Base-by-base conservation (phyloP, 2,329 filamentous ascomycete genomes). In the Cercospora sesami region DNA sequence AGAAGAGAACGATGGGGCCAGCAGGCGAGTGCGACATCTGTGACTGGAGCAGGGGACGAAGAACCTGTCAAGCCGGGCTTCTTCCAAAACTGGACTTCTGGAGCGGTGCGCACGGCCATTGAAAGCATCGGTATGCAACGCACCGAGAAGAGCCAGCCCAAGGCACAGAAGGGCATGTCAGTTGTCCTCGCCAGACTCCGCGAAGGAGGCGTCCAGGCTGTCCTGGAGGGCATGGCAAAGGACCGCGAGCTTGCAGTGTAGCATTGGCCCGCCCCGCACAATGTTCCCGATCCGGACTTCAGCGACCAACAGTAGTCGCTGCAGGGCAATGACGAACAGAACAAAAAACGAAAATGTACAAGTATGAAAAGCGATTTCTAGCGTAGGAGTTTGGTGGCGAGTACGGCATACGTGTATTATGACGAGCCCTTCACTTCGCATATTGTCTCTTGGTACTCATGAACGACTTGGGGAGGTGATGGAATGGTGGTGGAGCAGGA, bases 161-260 rank as follows among this genome's bases (percentile, higher is more conserved):
- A 94, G 81, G 92, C 91, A 73, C 88, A 90, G 60, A 90, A 94
- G 78, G 92, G 92, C 60, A 94, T 95, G 92, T 89, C 87, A 66
- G 87, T 94, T 42, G 91, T 95, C 8, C 83, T 95, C 23, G 90
- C 93, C 79, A 84, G 91, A 59, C 79, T 92, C 76, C 83, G 90
- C 64, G 83, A 84, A 67, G 89, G 89, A 45, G 90, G 90, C 0
- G 81, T 92, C 18, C 87, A 90, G 16, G 89, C 80, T 23, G 90
- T 91, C n/a, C 80, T 92, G 31, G 89, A 91, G 71, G 89, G 88
- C 30, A 91, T 91, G 89, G 82, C 87, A 62, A 81, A 83, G 73
- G 89, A 91, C 75, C 82, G 77, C 10, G 77, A 79, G 68, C 51
- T 72, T 48, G 60, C 64, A 14, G 12, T 68, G 26, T 68, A 68